Evolutionary conservation across 2,329 filamentous ascomycete genomes (phyloP).

Genomic region (Mollisiaceae sp.): DNA sequence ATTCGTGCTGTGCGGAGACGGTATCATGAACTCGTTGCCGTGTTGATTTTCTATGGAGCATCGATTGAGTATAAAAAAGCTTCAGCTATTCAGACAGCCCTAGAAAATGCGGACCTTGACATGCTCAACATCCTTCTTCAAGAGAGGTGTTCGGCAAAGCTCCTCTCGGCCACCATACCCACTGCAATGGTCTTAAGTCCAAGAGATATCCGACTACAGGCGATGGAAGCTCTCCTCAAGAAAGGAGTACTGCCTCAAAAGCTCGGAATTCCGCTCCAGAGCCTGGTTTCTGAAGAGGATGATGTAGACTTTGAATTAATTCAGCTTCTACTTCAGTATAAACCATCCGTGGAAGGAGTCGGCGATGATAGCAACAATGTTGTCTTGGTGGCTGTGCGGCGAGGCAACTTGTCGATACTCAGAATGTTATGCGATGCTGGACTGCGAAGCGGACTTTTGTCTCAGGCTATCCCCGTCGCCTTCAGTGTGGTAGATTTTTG

Average conservation of each 20-base stretch:
- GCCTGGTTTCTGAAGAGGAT: constrained; percentile 15
- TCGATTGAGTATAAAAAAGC: constrained; percentile 20
- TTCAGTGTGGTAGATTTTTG: constrained; percentile 10
- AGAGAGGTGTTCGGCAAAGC: constrained; percentile 11
- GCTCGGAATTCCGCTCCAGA: constrained; percentile 11
- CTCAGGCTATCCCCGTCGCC: constrained; percentile 12
- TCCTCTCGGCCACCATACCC: constrained; percentile 15
- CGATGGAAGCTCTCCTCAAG: constrained; percentile 12
- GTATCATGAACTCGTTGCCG: constrained; percentile 6
- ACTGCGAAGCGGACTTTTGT: constrained; percentile 13
- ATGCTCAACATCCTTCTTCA: constrained; percentile 13
- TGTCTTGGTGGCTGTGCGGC: constrained; percentile 12
- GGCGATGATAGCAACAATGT: constrained; percentile 10
- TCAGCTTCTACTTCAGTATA: constrained; percentile 15
- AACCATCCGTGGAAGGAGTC: constrained; percentile 18
- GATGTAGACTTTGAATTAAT: constrained; percentile 18
- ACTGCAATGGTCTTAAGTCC: constrained; percentile 15
- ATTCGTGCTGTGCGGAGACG: constrained; percentile 14
- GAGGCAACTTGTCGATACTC: constrained; percentile 16
- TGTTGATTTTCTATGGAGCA: constrained; percentile 10
- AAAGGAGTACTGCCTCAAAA: constrained; percentile 15
- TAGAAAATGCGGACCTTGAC: constrained; percentile 11
- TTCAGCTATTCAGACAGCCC: constrained; percentile 17
- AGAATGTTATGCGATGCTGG: constrained; percentile 17
- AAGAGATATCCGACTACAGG: constrained; percentile 14